Conservation (phyloP, 192 early-diverging fungal genomes). For the Umbelopsis ramanniana region DNA sequence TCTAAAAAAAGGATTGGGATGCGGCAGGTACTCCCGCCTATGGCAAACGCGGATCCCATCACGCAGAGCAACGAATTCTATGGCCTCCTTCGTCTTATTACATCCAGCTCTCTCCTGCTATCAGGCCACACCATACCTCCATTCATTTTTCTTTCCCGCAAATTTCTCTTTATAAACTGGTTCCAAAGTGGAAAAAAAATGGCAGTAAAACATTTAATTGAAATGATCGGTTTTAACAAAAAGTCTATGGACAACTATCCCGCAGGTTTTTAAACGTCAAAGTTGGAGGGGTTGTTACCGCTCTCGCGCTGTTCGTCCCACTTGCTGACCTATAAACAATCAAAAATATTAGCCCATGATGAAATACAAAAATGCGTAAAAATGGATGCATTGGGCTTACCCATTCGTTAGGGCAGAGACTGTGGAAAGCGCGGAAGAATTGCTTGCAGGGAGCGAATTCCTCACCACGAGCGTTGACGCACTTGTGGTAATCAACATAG, state of each 20-base stretch:
- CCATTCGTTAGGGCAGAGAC: slow-evolving; percentile 93
- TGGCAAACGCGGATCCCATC: background rate
- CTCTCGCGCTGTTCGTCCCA: slow-evolving; percentile 55
- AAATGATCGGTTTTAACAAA: slow-evolving; percentile 11
- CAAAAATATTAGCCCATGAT: background rate
- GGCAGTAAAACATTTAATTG: slow-evolving; percentile 21
- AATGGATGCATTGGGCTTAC: slow-evolving; percentile 58
- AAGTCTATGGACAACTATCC: slow-evolving; percentile 22
- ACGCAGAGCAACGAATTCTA: background rate
- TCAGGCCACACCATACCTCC: background rate
- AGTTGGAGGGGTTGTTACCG: slow-evolving; percentile 54
- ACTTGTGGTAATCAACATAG: slow-evolving; percentile 94
- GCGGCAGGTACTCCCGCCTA: background rate
- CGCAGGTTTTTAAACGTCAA: slow-evolving; percentile 40
- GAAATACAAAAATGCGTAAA: background rate
- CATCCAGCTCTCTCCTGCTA: background rate
- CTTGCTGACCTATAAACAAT: slow-evolving; percentile 42
- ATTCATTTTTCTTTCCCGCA: background rate
- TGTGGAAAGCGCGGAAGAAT: slow-evolving; percentile 83
- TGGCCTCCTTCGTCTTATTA: background rate
- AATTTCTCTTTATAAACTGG: background rate
- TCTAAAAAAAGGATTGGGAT: too few relatives aligned
- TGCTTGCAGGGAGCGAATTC: slow-evolving; percentile 92
- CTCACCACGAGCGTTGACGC: slow-evolving; percentile 93
- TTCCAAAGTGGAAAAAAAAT: slow-evolving; percentile 1